Percentiles rank a stretch among this genome's conserved stretches.
These are phyloP conservation scores for Pleurotus pulmonarius DNA, from an alignment of 768 basidiomycete species.

Conservation along the genomic window DNA sequence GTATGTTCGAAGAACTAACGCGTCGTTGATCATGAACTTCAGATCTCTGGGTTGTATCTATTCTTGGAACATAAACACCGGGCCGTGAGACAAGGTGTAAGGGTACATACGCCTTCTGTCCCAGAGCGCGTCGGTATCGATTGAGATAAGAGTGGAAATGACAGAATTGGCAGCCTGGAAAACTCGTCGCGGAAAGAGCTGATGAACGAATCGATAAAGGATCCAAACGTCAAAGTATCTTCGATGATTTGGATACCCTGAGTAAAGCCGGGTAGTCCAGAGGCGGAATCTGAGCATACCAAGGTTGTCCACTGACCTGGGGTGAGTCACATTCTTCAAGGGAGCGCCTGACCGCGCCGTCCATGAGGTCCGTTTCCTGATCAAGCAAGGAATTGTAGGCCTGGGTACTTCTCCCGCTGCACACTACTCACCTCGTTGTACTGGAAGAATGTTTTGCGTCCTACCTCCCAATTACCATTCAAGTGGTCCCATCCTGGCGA, in stretches of 20 bases:
- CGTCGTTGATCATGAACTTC: constrained; percentile 56
- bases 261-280: not conserved
- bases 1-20: constrained; percentile 49
- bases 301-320: constrained; percentile 44
- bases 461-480: constrained; percentile 54
- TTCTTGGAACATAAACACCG: constrained; percentile 11
- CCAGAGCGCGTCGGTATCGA: constrained; percentile 24
- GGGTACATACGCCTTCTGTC: constrained; percentile 38
- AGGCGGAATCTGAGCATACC: not conserved
- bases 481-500: constrained; percentile 47
- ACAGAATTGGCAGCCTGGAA: constrained; percentile 53
- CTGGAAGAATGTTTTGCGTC: constrained; percentile 46
- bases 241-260: constrained; percentile 71
- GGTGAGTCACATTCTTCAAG: constrained; percentile 74
- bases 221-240: constrained; percentile 61
- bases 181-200: constrained; percentile 65
- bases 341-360: constrained; percentile 60
- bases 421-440: constrained; percentile 48
- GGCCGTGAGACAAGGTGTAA: constrained; percentile 7
- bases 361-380: constrained; percentile 66
- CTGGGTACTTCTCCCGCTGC: not conserved
- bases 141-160: constrained; percentile 56
- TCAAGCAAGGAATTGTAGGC: not conserved
- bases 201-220: constrained; percentile 58
- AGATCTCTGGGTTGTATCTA: constrained; percentile 28